phyloP scores from a whole-genome alignment of 345 rosid genomes.

The Kernera saxatilis region DNA sequence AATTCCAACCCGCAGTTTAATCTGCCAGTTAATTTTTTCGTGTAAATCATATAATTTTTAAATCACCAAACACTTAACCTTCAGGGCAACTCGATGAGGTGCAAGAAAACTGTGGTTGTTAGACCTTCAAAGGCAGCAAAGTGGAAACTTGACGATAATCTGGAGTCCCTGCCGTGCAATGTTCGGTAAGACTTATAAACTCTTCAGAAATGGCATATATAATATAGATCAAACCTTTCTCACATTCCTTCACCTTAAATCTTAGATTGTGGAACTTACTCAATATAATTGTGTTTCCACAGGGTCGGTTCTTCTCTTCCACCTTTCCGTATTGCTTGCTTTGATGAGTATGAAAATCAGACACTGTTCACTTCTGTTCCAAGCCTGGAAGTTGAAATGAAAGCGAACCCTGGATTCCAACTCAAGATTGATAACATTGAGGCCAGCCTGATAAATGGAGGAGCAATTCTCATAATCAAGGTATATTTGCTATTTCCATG shows the following conservation, averaged over 20 bases:
- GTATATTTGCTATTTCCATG: constrained; percentile 27
- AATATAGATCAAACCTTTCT: background rate
- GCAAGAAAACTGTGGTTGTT: constrained; percentile 38
- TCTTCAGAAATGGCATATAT: background rate
- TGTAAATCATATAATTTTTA: background rate
- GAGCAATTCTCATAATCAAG: constrained; percentile 36
- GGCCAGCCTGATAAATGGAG: constrained; percentile 34
- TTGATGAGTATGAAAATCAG: constrained; percentile 44
- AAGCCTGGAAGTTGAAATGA: constrained; percentile 33
- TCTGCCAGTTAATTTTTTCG: background rate
- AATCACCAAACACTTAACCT: background rate
- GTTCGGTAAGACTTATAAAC: constrained; percentile 30
- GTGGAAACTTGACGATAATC: constrained; percentile 39
- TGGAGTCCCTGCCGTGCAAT: background rate
- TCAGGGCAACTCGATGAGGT: constrained; percentile 38
- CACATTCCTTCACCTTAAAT: background rate
- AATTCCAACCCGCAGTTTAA: background rate
- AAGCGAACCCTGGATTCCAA: background rate
- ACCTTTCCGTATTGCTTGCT: constrained; percentile 36
- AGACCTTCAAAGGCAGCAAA: constrained; percentile 36
- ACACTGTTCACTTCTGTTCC: constrained; percentile 39
- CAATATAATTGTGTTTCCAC: constrained; percentile 6
- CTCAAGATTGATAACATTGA: constrained; percentile 27
- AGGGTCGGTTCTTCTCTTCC: constrained; percentile 60
- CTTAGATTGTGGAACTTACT: background rate